Conservation (phyloP, 2,329 filamentous ascomycete species). For the Penicillium fuscoglaucum region DNA sequence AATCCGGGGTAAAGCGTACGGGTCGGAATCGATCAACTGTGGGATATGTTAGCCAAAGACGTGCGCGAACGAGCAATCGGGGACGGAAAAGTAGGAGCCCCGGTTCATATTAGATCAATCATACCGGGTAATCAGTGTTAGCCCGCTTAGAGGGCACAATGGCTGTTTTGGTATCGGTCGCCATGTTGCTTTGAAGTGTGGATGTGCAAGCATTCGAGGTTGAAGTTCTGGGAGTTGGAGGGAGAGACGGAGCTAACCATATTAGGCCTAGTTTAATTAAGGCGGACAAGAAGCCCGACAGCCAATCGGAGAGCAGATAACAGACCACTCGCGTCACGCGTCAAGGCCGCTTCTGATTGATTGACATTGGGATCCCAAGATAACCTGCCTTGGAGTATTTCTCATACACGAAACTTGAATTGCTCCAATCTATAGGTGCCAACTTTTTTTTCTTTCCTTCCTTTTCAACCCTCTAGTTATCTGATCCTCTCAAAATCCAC, state of each 20-base stretch:
- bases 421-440: not conserved
- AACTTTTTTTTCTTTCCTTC: not conserved
- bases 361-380: not conserved
- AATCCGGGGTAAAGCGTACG: conserved; percentile 61
- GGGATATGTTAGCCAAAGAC: conserved; percentile 26
- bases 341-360: conserved; percentile 18
- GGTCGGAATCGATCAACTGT: conserved; percentile 98
- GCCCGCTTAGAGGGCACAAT: conserved; percentile 75
- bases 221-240: conserved; percentile 33
- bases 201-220: conserved; percentile 23
- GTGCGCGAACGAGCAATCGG: not conserved
- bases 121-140: conserved; percentile 82
- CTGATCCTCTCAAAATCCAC: not conserved
- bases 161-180: conserved; percentile 42
- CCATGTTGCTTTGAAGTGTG: conserved; percentile 33
- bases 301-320: conserved; percentile 21
- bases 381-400: not conserved
- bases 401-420: not conserved
- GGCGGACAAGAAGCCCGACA: conserved; percentile 13
- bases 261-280: conserved; percentile 13
- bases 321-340: conserved; percentile 17
- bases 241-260: conserved; percentile 26
- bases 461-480: not conserved
- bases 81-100: not conserved
- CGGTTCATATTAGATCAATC: conserved; percentile 39